A percentile compares a stretch with the other conserved stretches of the same genome.
Conservation (phyloP, 768 basidiomycete genomes). For the Pisolithus tinctorius region DNA sequence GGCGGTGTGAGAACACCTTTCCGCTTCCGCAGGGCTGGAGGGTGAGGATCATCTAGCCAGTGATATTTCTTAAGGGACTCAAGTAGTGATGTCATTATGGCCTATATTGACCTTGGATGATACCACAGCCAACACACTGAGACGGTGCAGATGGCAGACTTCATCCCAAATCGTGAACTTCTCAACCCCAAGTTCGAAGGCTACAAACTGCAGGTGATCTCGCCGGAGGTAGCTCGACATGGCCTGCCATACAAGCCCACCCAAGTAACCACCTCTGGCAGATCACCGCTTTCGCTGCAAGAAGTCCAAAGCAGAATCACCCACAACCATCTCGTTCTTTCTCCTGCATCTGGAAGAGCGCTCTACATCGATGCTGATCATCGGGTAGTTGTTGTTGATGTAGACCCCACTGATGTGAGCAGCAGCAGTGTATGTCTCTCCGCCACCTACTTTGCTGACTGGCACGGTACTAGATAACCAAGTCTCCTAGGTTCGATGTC, state of each 20-base stretch:
- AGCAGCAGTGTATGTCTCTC: neutral
- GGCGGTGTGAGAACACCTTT: too few species aligned
- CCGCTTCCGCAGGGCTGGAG: too few species aligned
- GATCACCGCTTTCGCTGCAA: slow-evolving; percentile 60
- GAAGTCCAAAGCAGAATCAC: slow-evolving; percentile 81
- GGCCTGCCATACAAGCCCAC: slow-evolving; percentile 39
- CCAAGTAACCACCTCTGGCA: slow-evolving; percentile 52
- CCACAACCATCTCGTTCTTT: slow-evolving; percentile 70
- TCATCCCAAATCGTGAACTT: slow-evolving; percentile 44
- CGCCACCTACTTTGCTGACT: slow-evolving; percentile 1
- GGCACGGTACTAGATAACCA: slow-evolving; percentile 36
- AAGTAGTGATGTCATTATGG: too few species aligned
- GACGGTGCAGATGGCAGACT: slow-evolving; percentile 26
- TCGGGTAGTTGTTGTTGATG: slow-evolving; percentile 51
- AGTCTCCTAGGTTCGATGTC: slow-evolving; percentile 45
- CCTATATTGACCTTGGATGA: too few species aligned
- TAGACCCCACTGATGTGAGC: slow-evolving; percentile 55
- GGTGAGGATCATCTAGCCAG: too few species aligned
- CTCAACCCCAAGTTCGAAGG: slow-evolving; percentile 83
- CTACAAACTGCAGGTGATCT: slow-evolving; percentile 63
- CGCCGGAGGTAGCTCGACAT: slow-evolving; percentile 49
- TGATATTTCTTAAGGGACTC: too few species aligned
- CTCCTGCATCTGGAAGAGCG: slow-evolving; percentile 38
- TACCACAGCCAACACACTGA: neutral
- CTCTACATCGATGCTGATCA: slow-evolving; percentile 65